Evolutionary conservation across 208 protist species (phyloP), one percentile per base, ranked within the genome.

Genomic region (Lotmaria passim): DNA sequence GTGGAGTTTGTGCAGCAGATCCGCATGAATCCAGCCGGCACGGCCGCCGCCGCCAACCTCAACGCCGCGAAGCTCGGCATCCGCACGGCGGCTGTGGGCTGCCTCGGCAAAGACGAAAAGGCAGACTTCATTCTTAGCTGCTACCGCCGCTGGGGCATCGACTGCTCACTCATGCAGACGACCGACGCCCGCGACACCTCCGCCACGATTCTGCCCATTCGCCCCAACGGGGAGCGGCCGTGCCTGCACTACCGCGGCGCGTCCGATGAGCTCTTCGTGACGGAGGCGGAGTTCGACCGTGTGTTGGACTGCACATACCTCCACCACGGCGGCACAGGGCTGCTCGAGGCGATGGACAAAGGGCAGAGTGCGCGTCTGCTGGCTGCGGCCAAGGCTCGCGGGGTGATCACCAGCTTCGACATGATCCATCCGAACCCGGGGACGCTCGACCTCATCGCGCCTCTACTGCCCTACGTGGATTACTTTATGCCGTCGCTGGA

Each of bases 401-500:
- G 61, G 19, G 56, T 73, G 23, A 52, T 69, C 30, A 75, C 67
- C 7, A 61, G 52, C 41, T 74, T 71, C 48, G 60, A 71, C 61
- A 31, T 74, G 43, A 75, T 75, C 23, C 74, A 69, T 67, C 66
- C 56, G 28, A 80, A 55, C 48, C n/a, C n/a, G 11, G 43, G 44
- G 28, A 69, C 69, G 26, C 75, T 69, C 8, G 50, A 50, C 23
- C 24, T 80, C 17, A 58, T 66, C n/a, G 39, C 50, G 38, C 67
- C 61, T 41, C 69, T 68, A 15, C 61, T 70, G 38, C 68, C 44
- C 1, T 75, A 44, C 61, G 64, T 75, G 39, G 68, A 71, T 28
- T 75, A 75, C 63, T 63, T 80, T 57, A 63, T 71, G 56, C 75
- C 47, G 30, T 70, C 31, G 7, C 30, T 72, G 28, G 62, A 75